Evolutionary conservation across 2,329 filamentous ascomycete genomes (phyloP).

Genomic region (Diaporthe sp.): DNA sequence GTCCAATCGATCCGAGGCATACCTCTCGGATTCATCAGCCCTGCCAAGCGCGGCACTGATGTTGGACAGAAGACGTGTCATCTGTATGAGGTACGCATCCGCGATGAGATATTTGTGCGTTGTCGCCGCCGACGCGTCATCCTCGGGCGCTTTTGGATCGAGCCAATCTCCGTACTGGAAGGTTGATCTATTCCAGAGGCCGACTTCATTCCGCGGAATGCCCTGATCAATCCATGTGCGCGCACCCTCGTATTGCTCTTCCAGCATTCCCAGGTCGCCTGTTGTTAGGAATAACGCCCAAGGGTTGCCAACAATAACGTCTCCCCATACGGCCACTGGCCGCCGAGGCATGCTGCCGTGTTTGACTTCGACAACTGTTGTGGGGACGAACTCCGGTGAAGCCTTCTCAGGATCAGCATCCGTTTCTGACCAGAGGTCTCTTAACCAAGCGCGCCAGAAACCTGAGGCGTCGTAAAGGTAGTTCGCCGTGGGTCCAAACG

Average conservation of each 20-base stretch:
- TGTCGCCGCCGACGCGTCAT: neutral
- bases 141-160: constrained; percentile 48
- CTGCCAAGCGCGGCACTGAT: constrained; percentile 9
- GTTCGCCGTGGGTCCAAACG: constrained; percentile 57
- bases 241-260: constrained; percentile 48
- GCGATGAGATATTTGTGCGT: constrained; percentile 21
- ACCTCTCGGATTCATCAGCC: neutral
- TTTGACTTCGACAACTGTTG: neutral
- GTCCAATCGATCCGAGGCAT: neutral
- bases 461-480: constrained; percentile 58
- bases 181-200: constrained; percentile 46
- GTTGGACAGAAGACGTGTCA: constrained; percentile 20
- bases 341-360: constrained; percentile 1
- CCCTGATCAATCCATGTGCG: constrained; percentile 48
- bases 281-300: constrained; percentile 6
- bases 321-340: constrained; percentile 7
- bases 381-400: neutral
- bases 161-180: constrained; percentile 52
- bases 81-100: constrained; percentile 24
- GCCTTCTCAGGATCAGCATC: constrained; percentile 3
- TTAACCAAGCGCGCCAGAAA: constrained; percentile 57
- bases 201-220: constrained; percentile 46
- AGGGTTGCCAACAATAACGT: constrained; percentile 17
- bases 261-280: constrained; percentile 42
- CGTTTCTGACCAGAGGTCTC: constrained; percentile 55